phyloP scores from a whole-genome alignment of 805 yeast genomes.

The Metschnikowia orientalis region DNA sequence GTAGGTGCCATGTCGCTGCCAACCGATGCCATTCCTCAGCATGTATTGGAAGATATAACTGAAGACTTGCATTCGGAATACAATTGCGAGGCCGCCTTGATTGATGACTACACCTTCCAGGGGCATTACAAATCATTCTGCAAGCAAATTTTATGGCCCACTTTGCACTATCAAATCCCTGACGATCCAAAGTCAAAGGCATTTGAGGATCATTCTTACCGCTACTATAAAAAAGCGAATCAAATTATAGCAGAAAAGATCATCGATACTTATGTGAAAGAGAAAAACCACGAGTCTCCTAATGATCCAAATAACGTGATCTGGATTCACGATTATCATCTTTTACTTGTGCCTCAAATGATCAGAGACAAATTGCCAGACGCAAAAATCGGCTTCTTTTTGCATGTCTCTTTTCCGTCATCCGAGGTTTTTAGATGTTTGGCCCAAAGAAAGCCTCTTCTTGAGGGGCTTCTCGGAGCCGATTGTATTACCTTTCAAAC shows the following conservation, averaged over 20 bases:
- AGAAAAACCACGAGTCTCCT: constrained; percentile 46
- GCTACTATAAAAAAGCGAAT: constrained; percentile 70
- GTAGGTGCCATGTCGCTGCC: constrained; percentile 93
- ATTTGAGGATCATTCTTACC: constrained; percentile 94
- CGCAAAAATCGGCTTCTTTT: constrained; percentile 86
- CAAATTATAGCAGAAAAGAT: constrained; percentile 75
- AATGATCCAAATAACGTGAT: constrained; percentile 55
- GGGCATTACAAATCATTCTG: constrained; percentile 92
- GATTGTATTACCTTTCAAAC: constrained; percentile 87
- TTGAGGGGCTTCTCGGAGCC: constrained; percentile 85
- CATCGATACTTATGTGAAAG: constrained; percentile 49
- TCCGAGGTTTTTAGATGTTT: constrained; percentile 92
- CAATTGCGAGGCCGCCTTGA: constrained; percentile 60
- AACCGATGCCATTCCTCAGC: constrained; percentile 68
- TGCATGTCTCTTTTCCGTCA: constrained; percentile 93
- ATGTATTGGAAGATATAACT: constrained; percentile 52
- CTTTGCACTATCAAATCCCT: constrained; percentile 88
- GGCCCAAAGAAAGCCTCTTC: constrained; percentile 74
- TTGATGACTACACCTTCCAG: constrained; percentile 74
- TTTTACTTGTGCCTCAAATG: constrained; percentile 82
- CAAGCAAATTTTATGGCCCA: constrained; percentile 95
- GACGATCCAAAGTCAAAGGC: constrained; percentile 92
- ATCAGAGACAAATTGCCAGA: constrained; percentile 68
- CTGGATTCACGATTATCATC: constrained; percentile 95
- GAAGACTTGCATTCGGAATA: constrained; percentile 44